Evolutionary conservation across 345 rosid genomes (phyloP).

Genomic region (Mangifera indica): DNA sequence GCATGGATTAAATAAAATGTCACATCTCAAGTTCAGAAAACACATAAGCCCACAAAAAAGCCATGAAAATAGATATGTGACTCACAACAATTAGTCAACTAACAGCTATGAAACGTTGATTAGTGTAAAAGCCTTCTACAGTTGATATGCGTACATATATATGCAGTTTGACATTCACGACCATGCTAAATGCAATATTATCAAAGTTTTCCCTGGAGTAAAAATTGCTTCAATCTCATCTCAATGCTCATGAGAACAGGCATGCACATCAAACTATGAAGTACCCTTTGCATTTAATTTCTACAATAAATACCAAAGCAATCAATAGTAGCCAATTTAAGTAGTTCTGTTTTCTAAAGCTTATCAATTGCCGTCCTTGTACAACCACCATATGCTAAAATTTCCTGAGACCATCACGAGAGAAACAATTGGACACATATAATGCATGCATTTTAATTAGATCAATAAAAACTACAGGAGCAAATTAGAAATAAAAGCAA

Average conservation of each 20-base stretch:
- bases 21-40: no score
- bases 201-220: background rate
- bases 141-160: background rate
- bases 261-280: no score
- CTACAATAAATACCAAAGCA: background rate
- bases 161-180: background rate
- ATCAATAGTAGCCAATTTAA: background rate
- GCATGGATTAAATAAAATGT: no score
- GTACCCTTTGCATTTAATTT: background rate
- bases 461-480: background rate
- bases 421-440: background rate
- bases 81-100: background rate
- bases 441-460: background rate
- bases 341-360: background rate
- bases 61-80: no score
- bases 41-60: no score
- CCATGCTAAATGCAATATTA: background rate
- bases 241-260: background rate
- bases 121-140: background rate
- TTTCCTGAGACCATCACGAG: background rate
- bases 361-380: background rate
- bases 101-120: background rate
- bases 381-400: background rate
- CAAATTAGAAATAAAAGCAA: conserved; percentile 1
- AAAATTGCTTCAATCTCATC: background rate